Conservation (phyloP, 805 yeast genomes). For the Wickerhamiella domercqiae region DNA sequence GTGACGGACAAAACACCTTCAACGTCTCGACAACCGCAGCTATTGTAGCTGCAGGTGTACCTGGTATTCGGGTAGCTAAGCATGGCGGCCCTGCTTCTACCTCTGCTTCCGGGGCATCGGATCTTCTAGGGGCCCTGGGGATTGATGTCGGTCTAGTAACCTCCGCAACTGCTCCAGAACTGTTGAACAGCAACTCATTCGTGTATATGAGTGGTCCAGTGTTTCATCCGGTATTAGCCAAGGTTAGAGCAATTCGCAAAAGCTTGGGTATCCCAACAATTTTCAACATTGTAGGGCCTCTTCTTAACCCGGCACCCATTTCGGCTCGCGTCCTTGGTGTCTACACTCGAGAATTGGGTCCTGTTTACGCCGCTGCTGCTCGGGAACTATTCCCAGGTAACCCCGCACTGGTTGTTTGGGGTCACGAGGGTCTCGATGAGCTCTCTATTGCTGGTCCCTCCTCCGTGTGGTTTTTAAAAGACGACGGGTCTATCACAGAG, state of each 20-base stretch:
- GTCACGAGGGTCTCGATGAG: slow-evolving; percentile 83
- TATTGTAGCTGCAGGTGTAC: slow-evolving; percentile 81
- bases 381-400: slow-evolving; percentile 34
- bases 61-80: slow-evolving; percentile 57
- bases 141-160: slow-evolving; percentile 64
- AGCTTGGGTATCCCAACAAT: slow-evolving; percentile 80
- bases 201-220: slow-evolving; percentile 83
- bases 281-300: slow-evolving; percentile 87
- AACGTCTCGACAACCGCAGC: slow-evolving; percentile 93
- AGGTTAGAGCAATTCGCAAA: slow-evolving; percentile 64
- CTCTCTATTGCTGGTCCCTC: slow-evolving; percentile 80
- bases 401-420: slow-evolving; percentile 77
- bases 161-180: slow-evolving; percentile 41
- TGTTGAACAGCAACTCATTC: slow-evolving; percentile 33
- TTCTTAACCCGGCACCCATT: slow-evolving; percentile 77
- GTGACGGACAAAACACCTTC: slow-evolving; percentile 95
- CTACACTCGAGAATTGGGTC: slow-evolving; percentile 62
- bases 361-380: slow-evolving; percentile 71
- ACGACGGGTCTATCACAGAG: slow-evolving; percentile 22
- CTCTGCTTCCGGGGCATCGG: slow-evolving; percentile 88
- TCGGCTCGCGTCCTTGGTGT: slow-evolving; percentile 82
- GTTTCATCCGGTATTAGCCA: slow-evolving; percentile 83
- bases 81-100: slow-evolving; percentile 98
- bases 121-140: slow-evolving; percentile 65
- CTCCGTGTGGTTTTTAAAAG: slow-evolving; percentile 59